phyloP scores from a whole-genome alignment of 495 filamentous ascomycete genomes.

The Eremomyces bilateralis region DNA sequence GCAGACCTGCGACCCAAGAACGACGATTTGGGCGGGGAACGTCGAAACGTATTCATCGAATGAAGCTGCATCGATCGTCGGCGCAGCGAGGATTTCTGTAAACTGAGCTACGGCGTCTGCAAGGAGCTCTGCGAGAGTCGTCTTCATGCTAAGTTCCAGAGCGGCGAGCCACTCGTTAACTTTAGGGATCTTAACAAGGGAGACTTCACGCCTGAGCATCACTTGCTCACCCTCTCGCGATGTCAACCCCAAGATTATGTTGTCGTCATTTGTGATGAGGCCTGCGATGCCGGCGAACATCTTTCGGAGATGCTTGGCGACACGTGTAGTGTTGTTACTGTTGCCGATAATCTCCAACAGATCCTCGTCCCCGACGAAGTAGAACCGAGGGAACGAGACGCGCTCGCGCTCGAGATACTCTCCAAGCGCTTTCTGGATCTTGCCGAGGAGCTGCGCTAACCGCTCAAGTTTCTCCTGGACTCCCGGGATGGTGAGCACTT shows the following conservation, averaged over 20 bases:
- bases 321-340: constrained; percentile 84
- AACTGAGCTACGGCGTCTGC: constrained; percentile 66
- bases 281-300: constrained; percentile 96
- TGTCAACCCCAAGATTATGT: constrained; percentile 70
- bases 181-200: constrained; percentile 71
- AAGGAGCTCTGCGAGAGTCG: constrained; percentile 73
- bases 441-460: constrained; percentile 84
- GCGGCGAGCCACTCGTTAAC: constrained; percentile 97
- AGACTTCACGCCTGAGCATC: constrained; percentile 69
- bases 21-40: constrained; percentile 87
- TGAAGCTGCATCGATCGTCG: constrained; percentile 38
- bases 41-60: constrained; percentile 56
- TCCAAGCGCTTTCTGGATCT: constrained; percentile 96
- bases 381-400: constrained; percentile 92
- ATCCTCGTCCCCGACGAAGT: constrained; percentile 98
- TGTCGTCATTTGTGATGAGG: constrained; percentile 62
- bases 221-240: constrained; percentile 93
- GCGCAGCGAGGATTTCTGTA: constrained; percentile 41
- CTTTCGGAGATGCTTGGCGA: constrained; percentile 97
- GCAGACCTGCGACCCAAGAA: constrained; percentile 82
- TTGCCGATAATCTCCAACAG: constrained; percentile 99
- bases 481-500: constrained; percentile 83
- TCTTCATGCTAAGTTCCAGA: constrained; percentile 83
- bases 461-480: constrained; percentile 91
- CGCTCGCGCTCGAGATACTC: constrained; percentile 97